phyloP scores from a whole-genome alignment of 768 basidiomycete species.

The Boletus pseudo-olivaceus region DNA sequence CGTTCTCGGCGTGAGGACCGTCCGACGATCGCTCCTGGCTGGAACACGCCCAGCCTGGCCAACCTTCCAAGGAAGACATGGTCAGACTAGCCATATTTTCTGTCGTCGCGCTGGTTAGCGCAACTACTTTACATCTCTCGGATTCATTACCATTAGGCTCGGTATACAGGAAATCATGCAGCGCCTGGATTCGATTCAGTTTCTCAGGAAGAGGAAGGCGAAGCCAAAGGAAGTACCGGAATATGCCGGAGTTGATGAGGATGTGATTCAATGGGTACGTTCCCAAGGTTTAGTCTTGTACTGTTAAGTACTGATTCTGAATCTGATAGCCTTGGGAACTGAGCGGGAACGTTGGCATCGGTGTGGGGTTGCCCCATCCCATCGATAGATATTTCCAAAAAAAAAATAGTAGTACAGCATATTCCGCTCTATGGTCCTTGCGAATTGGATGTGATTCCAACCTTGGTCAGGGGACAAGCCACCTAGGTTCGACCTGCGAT shows the following conservation, averaged over 20 bases:
- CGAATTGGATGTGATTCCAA: too few species aligned
- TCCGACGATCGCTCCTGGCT: constrained; percentile 56
- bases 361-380: too few species aligned
- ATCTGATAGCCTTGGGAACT: constrained; percentile 56
- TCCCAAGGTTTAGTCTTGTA: not conserved
- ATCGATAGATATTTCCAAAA: not conserved
- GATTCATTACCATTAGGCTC: constrained; percentile 72
- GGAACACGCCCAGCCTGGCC: constrained; percentile 37
- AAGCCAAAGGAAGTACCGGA: constrained; percentile 53
- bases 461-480: too few species aligned
- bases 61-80: constrained; percentile 35
- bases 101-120: constrained; percentile 50
- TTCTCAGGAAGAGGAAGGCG: constrained; percentile 68
- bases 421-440: too few species aligned
- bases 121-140: constrained; percentile 64
- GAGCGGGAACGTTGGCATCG: constrained; percentile 71
- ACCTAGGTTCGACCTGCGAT: too few species aligned
- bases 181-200: constrained; percentile 70
- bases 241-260: constrained; percentile 68
- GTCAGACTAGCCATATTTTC: constrained; percentile 55
- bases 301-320: too few species aligned
- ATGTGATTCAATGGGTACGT: constrained; percentile 70
- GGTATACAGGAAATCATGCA: constrained; percentile 81
- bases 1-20: constrained; percentile 38
- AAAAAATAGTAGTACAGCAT: too few species aligned